phyloP scores from a whole-genome alignment of 805 yeast species.

The Zygosaccharomyces kombuchaensis region DNA sequence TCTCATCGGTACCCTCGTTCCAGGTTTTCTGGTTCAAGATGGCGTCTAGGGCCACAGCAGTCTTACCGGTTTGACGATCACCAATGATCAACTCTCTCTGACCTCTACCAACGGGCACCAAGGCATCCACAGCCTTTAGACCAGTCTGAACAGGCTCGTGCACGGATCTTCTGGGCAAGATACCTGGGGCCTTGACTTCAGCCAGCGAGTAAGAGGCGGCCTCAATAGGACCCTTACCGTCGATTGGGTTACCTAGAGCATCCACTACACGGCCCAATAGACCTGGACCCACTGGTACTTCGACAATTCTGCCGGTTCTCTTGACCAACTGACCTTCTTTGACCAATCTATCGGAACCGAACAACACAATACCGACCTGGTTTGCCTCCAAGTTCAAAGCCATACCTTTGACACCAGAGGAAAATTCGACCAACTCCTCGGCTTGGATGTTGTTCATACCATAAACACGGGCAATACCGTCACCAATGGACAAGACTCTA shows the following conservation, averaged over 20 bases:
- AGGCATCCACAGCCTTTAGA: slow-evolving; percentile 97
- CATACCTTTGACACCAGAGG: slow-evolving; percentile 99
- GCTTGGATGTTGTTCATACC: slow-evolving; percentile 99
- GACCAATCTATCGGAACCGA: slow-evolving; percentile 98
- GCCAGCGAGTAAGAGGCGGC: slow-evolving; percentile 85
- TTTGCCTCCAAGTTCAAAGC: slow-evolving; percentile 99
- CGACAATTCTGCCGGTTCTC: slow-evolving; percentile 99
- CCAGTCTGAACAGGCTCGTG: slow-evolving; percentile 99
- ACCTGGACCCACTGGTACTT: slow-evolving; percentile 98
- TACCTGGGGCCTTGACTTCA: slow-evolving; percentile 99
- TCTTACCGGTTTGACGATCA: slow-evolving; percentile 99
- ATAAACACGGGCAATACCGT: slow-evolving; percentile 99
- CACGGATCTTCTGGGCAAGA: slow-evolving; percentile 97
- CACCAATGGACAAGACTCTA: slow-evolving; percentile 98
- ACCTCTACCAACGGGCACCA: slow-evolving; percentile 99
- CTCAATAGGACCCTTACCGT: slow-evolving; percentile 98
- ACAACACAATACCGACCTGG: slow-evolving; percentile 99
- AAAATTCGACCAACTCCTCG: slow-evolving; percentile 98
- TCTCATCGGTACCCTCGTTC: slow-evolving; percentile 92
- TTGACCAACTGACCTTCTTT: slow-evolving; percentile 99
- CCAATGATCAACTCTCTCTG: slow-evolving; percentile 99
- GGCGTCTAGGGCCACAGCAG: slow-evolving; percentile 98
- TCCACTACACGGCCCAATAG: slow-evolving; percentile 99
- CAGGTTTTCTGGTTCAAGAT: slow-evolving; percentile 98
- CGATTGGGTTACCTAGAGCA: slow-evolving; percentile 98